Evolutionary conservation across 1,139 yeast species (phyloP).

Genomic region (Taphrina sp.): DNA sequence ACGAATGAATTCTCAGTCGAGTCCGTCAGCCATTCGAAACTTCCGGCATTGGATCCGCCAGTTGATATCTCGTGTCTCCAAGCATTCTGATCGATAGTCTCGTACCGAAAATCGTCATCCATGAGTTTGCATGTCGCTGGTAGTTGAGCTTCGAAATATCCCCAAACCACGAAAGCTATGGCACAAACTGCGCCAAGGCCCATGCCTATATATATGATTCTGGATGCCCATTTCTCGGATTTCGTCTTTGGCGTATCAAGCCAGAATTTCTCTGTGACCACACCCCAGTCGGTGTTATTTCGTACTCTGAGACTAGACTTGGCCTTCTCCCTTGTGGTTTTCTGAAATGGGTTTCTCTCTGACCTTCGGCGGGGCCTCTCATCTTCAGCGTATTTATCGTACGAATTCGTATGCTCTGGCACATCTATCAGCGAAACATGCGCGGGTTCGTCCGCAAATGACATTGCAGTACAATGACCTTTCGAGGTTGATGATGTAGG

Average conservation of each 20-base stretch:
- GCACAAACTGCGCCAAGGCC: slow-evolving; percentile 13
- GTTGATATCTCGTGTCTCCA: slow-evolving; percentile 36
- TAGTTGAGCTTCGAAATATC: slow-evolving; percentile 12
- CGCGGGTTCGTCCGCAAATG: too few relatives aligned
- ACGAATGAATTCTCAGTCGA: slow-evolving; percentile 34
- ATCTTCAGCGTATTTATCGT: not conserved
- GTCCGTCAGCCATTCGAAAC: slow-evolving; percentile 36
- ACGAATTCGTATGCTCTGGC: too few relatives aligned
- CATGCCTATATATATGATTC: slow-evolving; percentile 14
- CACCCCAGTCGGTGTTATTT: slow-evolving; percentile 17
- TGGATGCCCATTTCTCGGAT: slow-evolving; percentile 12
- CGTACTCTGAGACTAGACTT: slow-evolving; percentile 21
- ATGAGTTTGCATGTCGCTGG: slow-evolving; percentile 33
- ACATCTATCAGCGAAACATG: too few relatives aligned
- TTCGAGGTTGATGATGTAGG: too few relatives aligned
- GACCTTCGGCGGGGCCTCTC: slow-evolving; percentile 6
- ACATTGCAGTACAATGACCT: too few relatives aligned
- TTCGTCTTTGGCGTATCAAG: slow-evolving; percentile 11
- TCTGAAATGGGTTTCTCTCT: slow-evolving; percentile 8
- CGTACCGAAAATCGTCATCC: slow-evolving; percentile 34
- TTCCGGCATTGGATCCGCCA: slow-evolving; percentile 37
- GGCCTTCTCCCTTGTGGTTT: slow-evolving; percentile 23
- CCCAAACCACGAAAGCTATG: slow-evolving; percentile 10
- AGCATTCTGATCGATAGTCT: slow-evolving; percentile 17
- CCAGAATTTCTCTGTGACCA: slow-evolving; percentile 27